Percentiles rank a stretch among this genome's conserved stretches.
These are phyloP conservation scores for Cutaneotrichosporon sp. DNA, from an alignment of 1,284 basidiomycete species.

Conservation along the genomic window DNA sequence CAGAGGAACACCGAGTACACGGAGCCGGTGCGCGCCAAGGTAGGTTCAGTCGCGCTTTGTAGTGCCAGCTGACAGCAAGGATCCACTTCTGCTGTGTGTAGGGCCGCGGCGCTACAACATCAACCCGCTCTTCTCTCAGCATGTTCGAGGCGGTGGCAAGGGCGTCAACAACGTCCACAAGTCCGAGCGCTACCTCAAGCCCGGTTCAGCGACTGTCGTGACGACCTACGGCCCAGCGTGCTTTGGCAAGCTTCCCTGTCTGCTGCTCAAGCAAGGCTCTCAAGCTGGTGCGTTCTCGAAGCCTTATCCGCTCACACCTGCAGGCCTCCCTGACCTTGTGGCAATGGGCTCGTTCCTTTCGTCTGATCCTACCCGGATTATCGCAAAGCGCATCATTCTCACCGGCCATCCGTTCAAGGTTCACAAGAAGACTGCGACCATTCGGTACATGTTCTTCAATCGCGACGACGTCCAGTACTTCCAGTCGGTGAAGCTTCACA, in stretches of 20 bases:
- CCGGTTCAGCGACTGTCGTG: slow-evolving; percentile 75
- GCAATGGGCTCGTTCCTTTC: slow-evolving; percentile 86
- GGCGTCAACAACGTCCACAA: slow-evolving; percentile 97
- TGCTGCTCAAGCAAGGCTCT: slow-evolving; percentile 58
- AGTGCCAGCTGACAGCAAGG: slow-evolving; percentile 57
- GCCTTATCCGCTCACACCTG: not conserved
- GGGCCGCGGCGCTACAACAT: slow-evolving; percentile 83
- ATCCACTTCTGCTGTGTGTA: slow-evolving; percentile 83
- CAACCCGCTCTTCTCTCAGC: slow-evolving; percentile 89
- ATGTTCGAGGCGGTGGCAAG: slow-evolving; percentile 82
- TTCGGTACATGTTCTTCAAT: slow-evolving; percentile 99
- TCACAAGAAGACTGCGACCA: slow-evolving; percentile 95
- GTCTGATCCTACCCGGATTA: slow-evolving; percentile 86
- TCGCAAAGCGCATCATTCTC: slow-evolving; percentile 89
- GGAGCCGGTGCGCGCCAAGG: slow-evolving; percentile 87
- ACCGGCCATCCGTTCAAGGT: slow-evolving; percentile 97
- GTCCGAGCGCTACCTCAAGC: slow-evolving; percentile 88
- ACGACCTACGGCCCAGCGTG: slow-evolving; percentile 86
- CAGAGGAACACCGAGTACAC: slow-evolving; percentile 95
- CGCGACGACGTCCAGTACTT: slow-evolving; percentile 89
- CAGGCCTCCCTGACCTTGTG: slow-evolving; percentile 72
- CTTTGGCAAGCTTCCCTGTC: slow-evolving; percentile 82
- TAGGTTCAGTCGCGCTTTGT: slow-evolving; percentile 45
- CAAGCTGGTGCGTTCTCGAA: not conserved
- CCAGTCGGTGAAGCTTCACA: slow-evolving; percentile 88